A percentile compares a stretch with the other conserved stretches of the same genome.
phyloP scores from a whole-genome alignment of 2,329 filamentous ascomycete genomes.

The Ophiocordyceps unilateralis region DNA sequence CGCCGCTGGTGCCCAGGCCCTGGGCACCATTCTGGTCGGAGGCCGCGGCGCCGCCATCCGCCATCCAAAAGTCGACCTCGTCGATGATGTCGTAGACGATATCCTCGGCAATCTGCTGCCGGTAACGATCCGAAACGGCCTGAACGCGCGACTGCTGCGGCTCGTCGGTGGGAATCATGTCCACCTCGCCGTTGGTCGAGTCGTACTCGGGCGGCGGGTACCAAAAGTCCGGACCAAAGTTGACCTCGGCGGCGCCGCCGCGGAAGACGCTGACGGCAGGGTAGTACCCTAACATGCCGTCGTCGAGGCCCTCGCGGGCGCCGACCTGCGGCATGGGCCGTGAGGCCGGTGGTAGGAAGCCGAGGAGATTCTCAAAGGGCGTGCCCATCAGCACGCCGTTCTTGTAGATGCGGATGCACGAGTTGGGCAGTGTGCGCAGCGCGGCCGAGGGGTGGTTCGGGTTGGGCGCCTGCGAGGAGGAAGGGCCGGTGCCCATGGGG shows the following conservation, averaged over 20 bases:
- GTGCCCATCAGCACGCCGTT: conserved; percentile 79
- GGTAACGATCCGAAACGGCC: conserved; percentile 62
- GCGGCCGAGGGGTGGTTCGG: conserved; percentile 56
- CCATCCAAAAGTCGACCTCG: conserved; percentile 78
- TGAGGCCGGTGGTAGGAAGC: conserved; percentile 83
- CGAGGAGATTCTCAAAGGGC: conserved; percentile 71
- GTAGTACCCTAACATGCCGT: conserved; percentile 91
- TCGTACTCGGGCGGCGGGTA: conserved; percentile 50
- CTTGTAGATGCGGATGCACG: conserved; percentile 78
- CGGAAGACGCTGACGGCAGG: conserved; percentile 85
- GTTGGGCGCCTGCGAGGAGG: conserved; percentile 42
- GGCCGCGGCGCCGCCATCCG: conserved; percentile 40
- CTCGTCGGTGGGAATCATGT: conserved; percentile 20
- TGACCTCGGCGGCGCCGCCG: conserved; percentile 79
- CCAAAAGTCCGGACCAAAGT: conserved; percentile 92
- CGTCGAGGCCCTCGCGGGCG: conserved; percentile 74
- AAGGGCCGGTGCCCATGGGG: conserved; percentile 24
- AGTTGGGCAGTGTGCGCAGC: conserved; percentile 75
- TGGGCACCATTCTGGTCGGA: conserved; percentile 25
- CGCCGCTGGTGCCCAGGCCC: conserved; percentile 27
- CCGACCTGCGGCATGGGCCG: conserved; percentile 54
- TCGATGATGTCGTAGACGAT: conserved; percentile 85
- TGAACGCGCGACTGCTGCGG: conserved; percentile 22
- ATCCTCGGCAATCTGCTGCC: conserved; percentile 90
- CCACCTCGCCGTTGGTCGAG: conserved; percentile 26